Base-by-base conservation (phyloP, 73 alveolate genomes). In the Symbiodinium pilosum region DNA sequence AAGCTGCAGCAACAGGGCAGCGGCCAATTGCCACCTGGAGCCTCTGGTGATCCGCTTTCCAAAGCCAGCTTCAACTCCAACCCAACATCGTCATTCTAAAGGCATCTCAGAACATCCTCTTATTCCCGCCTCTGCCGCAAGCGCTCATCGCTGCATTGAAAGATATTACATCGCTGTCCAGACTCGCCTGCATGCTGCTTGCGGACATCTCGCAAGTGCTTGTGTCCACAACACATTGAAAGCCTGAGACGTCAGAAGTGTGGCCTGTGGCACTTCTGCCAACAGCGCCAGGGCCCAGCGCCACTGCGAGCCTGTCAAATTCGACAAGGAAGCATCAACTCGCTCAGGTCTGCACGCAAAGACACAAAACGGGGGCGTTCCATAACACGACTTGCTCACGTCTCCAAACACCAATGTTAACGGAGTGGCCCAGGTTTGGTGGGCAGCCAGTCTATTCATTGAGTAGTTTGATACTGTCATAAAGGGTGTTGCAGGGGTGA, bases 261-360 rank as follows among this genome's bases (percentile, higher is more conserved):
- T n/a, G 32, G 26, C 94, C 94, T 87, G 43, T 43, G 42, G 52
- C 39, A 87, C n/a, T 28, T 87, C 94, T 87, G 69, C 94, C 94
- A 87, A 21, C 43, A 87, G 42, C 9, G 69, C 85, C 54, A 87
- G 18, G 32, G 94, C 94, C 41, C 43, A 85, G 18, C 32, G 94
- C 94, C 94, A 87, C 43, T 87, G 64, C 36, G 85, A 56, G 94
- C 94, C 94, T 87, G 56, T 84, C 30, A 9, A 0, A 6, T 30
- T 64, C 26, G 12, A 26, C 36, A 38, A 64, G 24, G 20, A 54
- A 2, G 73, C 73, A 54, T 24, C 73, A 54, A 6, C 73, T 24
- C 73, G 73, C 5, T 54, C 32, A n/a, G 73, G 12, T 54, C 0
- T 30, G 73, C n/a, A n/a, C n/a, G n/a, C n/a, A n/a, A n/a, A n/a